Base-by-base conservation (phyloP, 2,329 filamentous ascomycete species). In the Xylariaceae sp. region DNA sequence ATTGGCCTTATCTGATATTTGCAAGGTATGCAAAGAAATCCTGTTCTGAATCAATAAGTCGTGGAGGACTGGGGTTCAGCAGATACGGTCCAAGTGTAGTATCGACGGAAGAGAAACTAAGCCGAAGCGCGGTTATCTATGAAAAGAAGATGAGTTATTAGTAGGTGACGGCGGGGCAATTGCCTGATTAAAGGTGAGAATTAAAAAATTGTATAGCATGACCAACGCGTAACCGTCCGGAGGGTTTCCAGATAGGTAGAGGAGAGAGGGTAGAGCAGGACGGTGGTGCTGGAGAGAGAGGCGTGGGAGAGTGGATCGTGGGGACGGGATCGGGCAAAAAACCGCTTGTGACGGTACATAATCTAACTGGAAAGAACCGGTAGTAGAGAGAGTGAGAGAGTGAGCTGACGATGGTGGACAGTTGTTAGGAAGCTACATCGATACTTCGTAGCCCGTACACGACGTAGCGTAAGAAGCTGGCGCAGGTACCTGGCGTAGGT, bases 61-160 rank as follows among this genome's bases (percentile, higher is more conserved):
- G n/a, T n/a, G n/a, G n/a, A n/a, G 36, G 37, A 41, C 52, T 12
- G 19, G 22, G 50, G 7, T 37, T 51, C 15, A 15, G 39, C 39
- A 49, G 30, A 41, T 48, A 47, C 40, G 22, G 29, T 37, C 32
- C 41, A 21, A 49, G 22, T 18, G 10, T 12, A 51, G 48, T 21
- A 37, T 29, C 5, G 8, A 10, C 13, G 32, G 13, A n/a, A 15
- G 29, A 9, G 39, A 46, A 30, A 26, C 47, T 22, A 44, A 39
- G 37, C n/a, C 48, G 44, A 41, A 18, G 41, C 44, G 19, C n/a
- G 29, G 36, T 30, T 37, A 26, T 47, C 56, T 58, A 30, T 47
- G 34, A 32, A 43, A 36, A 37, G 30, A 47, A 18, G 49, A 43
- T 41, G n/a, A 19, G 15, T n/a, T 34, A 58, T 58, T 56, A 56